Evolutionary conservation across 768 basidiomycete genomes (phyloP), one percentile per base, ranked within the genome.

Genomic region (Kwoniella botswanensis): DNA sequence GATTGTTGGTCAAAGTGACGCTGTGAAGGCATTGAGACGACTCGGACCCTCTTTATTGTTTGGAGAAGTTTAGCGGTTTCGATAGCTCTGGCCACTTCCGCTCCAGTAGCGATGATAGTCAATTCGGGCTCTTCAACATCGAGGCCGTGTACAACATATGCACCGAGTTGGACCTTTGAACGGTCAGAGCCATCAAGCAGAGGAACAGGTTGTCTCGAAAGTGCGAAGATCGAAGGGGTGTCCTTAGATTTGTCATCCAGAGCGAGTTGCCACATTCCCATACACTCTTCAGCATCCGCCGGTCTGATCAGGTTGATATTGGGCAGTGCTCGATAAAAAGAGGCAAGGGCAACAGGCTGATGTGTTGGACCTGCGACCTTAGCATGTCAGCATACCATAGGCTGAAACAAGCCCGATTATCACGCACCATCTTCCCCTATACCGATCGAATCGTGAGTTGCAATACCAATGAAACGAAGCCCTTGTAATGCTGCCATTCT

Each of bases 21-120:
- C 44, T 76, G 73, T 52, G 74, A 76, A 7, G 82, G 82, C 79
- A 83, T 81, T 1, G 82, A 83, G n/a, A 83, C 82, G 24, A 83
- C 82, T 43, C 78, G 69, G 63, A 79, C 72, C 15, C 63, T 74
- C 4, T 63, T 35, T 9, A 42, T 15, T 5, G 26, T 22, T 24
- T 62, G 41, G 35, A 83, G 63, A 1, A 43, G 10, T 41, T 80
- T 74, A 57, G 79, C 80, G 17, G 73, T 70, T 26, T 76, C 74
- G 65, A 80, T 69, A 3, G 80, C 76, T 24, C 79, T 74, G 9
- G 65, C 67, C 41, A 83, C 80, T 69, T 83, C 82, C 6, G 78
- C 75, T 3, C 82, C 82, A 11, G 79, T 83, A 7, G 82, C 71
- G 43, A 83, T 65, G 56, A 83, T 68, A 26, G 80, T 81, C 46